phyloP scores from a whole-genome alignment of 2,329 filamentous ascomycete species.

The Xylariaceae sp. region DNA sequence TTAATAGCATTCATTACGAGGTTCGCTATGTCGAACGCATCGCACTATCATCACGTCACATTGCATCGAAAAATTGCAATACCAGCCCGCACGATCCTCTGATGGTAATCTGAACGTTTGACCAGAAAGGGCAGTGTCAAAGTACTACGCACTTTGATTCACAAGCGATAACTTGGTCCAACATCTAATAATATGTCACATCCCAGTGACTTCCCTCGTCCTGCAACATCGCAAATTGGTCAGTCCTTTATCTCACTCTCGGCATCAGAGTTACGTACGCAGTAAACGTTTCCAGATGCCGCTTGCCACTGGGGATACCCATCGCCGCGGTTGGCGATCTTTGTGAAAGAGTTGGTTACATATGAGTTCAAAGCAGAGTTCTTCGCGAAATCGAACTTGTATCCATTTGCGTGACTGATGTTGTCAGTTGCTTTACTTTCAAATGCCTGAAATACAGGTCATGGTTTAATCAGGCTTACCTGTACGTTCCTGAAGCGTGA shows the following conservation, averaged over 20 bases:
- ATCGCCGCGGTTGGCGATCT: conserved; percentile 12
- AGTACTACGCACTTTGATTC: too few species aligned
- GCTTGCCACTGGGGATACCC: conserved; percentile 16
- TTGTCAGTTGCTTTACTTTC: too few species aligned
- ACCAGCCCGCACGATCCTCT: too few species aligned
- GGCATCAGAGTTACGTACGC: conserved; percentile 7
- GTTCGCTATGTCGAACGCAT: too few species aligned
- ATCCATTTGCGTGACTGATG: conserved; percentile 12
- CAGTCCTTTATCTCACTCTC: background rate
- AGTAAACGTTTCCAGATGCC: conserved; percentile 15
- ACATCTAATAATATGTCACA: conserved; percentile 11
- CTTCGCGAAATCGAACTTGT: conserved; percentile 16
- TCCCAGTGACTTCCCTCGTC: conserved; percentile 17
- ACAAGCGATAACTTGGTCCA: too few species aligned
- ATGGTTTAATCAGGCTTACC: background rate
- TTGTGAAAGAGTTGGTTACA: conserved; percentile 11
- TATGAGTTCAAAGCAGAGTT: conserved; percentile 13
- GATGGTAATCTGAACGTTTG: too few species aligned
- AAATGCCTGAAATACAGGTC: too few species aligned
- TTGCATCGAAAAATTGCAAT: too few species aligned
- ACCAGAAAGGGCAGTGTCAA: too few species aligned
- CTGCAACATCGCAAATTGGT: conserved; percentile 1
- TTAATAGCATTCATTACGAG: too few species aligned
- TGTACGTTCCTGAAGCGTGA: conserved; percentile 14
- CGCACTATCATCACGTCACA: too few species aligned